Base-by-base conservation (phyloP, 768 basidiomycete genomes). In the Tylopilus balloui region DNA sequence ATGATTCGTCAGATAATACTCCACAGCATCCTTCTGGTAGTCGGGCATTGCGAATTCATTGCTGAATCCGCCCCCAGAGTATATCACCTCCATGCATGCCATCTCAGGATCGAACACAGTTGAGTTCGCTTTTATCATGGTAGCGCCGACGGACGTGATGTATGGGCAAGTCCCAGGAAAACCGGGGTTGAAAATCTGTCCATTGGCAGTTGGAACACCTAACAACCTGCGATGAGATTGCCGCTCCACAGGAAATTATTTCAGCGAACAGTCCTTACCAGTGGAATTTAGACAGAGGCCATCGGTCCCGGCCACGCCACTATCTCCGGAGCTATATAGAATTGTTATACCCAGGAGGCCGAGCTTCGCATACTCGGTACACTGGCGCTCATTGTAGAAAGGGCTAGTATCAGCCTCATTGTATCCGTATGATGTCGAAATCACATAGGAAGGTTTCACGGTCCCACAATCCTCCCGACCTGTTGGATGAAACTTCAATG, bases 111-210 rank as follows among this genome's bases (percentile, higher is more conserved):
- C 58, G 7, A 42, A 57, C 14, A 66, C 66, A 6, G 64, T 69
- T 3, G 59, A 43, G 28, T 66, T 66, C 4, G 68, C 62, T 61
- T 76, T 78, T 48, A 81, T 66, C 38, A 67, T 67, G 1, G 71
- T 75, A 1, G 72, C 62, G 11, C 78, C 78, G 32, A 79, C 74
- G 6, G 78, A 71, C 17, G 78, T 78, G 21, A 79, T 61, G 44
- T 71, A 78, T 1, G 78, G 77, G 53, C 78, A 79, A 1, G 73
- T 71, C 7, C 54, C 66, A 10, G 75, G 78, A 70, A 74, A 79
- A 6, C 63, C 56, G 12, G 83, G 81, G 46, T 78, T 78, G 73
- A 84, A 83, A 10, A 56, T 42, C 10, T 32, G 73, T 20, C 79
- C 81, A 48, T 71, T 68, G 32, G 75, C 70, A 2, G 74, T 39